These are phyloP conservation scores for Fusarium vanettenii DNA, from an alignment of 2,329 filamentous ascomycete genomes.

Conservation along the genomic window DNA sequence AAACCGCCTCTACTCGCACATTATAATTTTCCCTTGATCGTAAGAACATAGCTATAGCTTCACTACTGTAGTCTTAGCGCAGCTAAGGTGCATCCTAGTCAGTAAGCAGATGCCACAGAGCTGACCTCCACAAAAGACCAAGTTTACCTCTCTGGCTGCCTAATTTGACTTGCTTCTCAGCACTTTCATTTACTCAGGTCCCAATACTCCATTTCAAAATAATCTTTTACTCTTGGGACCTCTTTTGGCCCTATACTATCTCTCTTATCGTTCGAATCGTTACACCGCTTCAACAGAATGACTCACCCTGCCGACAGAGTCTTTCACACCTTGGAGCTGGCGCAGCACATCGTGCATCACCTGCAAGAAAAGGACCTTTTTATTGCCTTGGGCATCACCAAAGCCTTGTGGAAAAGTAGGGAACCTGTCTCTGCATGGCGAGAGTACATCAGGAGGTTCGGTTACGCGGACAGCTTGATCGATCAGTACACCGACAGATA, in stretches of 20 bases:
- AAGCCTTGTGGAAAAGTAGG: conserved; percentile 4
- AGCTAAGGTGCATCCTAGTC: neutral
- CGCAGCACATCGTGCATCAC: conserved; percentile 19
- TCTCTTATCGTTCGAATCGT: neutral
- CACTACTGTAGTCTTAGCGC: neutral
- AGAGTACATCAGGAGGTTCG: conserved; percentile 5
- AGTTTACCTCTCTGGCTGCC: neutral
- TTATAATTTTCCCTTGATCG: neutral
- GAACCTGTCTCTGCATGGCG: conserved; percentile 1
- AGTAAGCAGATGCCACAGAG: neutral
- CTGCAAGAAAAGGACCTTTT: conserved; percentile 11
- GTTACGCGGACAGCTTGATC: conserved; percentile 7
- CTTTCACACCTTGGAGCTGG: conserved; percentile 23
- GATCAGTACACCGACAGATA: neutral
- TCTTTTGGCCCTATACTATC: neutral
- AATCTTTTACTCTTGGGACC: neutral
- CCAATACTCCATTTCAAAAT: neutral
- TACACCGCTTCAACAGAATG: neutral
- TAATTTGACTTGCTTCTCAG: neutral
- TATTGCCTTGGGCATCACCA: conserved; percentile 7
- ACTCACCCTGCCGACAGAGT: conserved; percentile 13
- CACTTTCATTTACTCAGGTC: neutral
- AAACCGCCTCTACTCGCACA: neutral
- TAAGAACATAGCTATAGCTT: neutral
- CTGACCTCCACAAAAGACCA: neutral